Conservation (phyloP, 139 green algal genomes). For the Gonium pectorale region DNA sequence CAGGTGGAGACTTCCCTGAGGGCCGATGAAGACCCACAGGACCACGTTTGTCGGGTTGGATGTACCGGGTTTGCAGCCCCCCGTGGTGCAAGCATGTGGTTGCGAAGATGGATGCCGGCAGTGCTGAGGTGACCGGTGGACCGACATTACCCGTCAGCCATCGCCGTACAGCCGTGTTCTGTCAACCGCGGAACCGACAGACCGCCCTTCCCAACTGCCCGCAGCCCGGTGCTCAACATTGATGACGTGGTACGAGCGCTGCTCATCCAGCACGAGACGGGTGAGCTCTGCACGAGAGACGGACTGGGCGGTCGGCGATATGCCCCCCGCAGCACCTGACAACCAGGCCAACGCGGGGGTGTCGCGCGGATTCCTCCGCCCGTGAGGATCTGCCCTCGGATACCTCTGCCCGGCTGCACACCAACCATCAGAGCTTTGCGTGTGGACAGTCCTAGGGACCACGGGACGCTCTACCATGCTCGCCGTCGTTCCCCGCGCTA, state of each 20-base stretch:
- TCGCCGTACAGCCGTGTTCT: not conserved
- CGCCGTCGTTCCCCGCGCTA: too few relatives aligned
- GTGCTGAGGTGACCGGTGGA: not conserved
- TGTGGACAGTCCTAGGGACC: too few relatives aligned
- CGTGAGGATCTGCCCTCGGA: too few relatives aligned
- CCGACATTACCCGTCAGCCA: not conserved
- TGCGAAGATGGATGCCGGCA: not conserved
- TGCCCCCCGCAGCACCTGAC: not conserved
- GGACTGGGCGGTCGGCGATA: not conserved
- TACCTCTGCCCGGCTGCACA: too few relatives aligned
- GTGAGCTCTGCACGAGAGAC: not conserved
- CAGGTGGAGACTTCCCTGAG: not conserved
- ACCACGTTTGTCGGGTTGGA: too few relatives aligned
- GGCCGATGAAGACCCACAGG: too few relatives aligned
- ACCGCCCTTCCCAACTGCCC: not conserved
- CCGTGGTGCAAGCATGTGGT: not conserved
- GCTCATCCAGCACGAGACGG: constrained; percentile 35
- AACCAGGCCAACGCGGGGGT: not conserved
- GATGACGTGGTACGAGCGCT: constrained; percentile 49
- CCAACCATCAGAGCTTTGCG: too few relatives aligned
- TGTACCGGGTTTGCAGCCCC: too few relatives aligned
- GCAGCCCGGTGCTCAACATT: constrained; percentile 55
- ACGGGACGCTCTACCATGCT: too few relatives aligned
- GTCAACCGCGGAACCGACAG: too few relatives aligned
- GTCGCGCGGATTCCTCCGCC: not conserved